Evolutionary conservation across 345 rosid genomes (phyloP), one percentile per base, ranked within the genome.

Genomic region (Hypericum perforatum): DNA sequence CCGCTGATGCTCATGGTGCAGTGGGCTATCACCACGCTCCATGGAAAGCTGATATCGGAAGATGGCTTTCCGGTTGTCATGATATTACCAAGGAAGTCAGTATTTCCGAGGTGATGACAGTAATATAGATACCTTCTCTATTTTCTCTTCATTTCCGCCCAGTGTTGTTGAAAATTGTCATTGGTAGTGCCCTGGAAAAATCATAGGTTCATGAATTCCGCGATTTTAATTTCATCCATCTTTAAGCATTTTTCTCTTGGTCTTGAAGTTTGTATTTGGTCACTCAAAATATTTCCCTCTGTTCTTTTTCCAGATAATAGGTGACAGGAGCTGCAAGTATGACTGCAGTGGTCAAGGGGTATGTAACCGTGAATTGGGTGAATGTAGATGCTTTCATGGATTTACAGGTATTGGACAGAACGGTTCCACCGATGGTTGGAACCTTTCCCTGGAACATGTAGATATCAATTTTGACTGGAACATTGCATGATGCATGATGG

Each of bases 1-100:
- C 92, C n/a, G 72, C 72, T n/a, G 95, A 87, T 54, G 75, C 60
- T 59, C 92, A 79, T 50, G 64, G 74, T 11, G 95, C 84, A 7
- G 86, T 88, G 15, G 72, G 80, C 47, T 85, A 85, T 74, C 78
- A 73, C 32, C 75, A 85, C 59, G 90, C 94, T 22, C 86, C 96
- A 0, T 92, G 98, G 98, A 92, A 83, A 67, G 79, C 86, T 9
- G 72, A 69, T 62, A 78, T 85, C 12, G 98, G 96, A 3, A 80
- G 72, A 49, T 88, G 98, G 98, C 95, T 91, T 65, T 85, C 90
- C 62, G 78, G 84, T 32, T 91, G 96, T 65, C 83, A 91, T 73
- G 66, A 85, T 2, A 56, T 74, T 61, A 50, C 70, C 7, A 60
- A 64, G 49, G 88, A 79, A 61, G 78, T 78, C 60, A 69, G 63